These are phyloP conservation scores for Amanita exitialis DNA, from an alignment of 768 basidiomycete species.

Conservation along the genomic window DNA sequence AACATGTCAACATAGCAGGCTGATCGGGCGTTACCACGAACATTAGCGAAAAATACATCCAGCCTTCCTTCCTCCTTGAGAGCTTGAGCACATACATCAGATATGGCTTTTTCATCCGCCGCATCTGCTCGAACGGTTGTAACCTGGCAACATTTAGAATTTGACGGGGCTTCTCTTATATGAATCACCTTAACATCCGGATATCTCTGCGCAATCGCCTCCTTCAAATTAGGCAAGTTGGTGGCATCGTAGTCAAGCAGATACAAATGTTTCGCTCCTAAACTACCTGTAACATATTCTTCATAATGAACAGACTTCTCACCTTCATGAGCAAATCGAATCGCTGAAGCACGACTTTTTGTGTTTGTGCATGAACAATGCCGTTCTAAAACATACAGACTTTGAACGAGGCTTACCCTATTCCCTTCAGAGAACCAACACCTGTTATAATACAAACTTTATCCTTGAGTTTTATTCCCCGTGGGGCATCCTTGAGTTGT, in stretches of 20 bases:
- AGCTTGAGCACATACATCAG: constrained; percentile 58
- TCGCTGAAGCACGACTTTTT: constrained; percentile 56
- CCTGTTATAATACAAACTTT: constrained; percentile 89
- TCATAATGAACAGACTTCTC: constrained; percentile 1
- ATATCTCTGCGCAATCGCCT: constrained; percentile 56
- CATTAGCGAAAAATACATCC: constrained; percentile 95
- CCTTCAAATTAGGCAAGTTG: constrained; percentile 62
- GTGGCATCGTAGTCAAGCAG: constrained; percentile 58
- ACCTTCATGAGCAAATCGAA: constrained; percentile 80
- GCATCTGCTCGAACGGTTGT: constrained; percentile 76
- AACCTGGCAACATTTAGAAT: constrained; percentile 36
- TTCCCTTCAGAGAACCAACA: constrained; percentile 78
- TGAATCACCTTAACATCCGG: constrained; percentile 65
- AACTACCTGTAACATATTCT: background rate
- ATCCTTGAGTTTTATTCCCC: constrained; percentile 47
- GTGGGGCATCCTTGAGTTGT: constrained; percentile 47
- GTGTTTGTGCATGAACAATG: constrained; percentile 2
- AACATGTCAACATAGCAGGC: constrained; percentile 1
- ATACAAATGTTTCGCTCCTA: constrained; percentile 73
- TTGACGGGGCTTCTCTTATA: background rate
- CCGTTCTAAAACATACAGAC: constrained; percentile 1
- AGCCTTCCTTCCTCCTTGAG: constrained; percentile 75
- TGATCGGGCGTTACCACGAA: constrained; percentile 22
- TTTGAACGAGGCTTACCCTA: constrained; percentile 48
- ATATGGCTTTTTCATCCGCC: constrained; percentile 63